Percentiles rank a stretch among this genome's conserved stretches.
Evolutionary conservation across 2,329 filamentous ascomycete genomes (phyloP).

Genomic region (Aspergillus niger): DNA sequence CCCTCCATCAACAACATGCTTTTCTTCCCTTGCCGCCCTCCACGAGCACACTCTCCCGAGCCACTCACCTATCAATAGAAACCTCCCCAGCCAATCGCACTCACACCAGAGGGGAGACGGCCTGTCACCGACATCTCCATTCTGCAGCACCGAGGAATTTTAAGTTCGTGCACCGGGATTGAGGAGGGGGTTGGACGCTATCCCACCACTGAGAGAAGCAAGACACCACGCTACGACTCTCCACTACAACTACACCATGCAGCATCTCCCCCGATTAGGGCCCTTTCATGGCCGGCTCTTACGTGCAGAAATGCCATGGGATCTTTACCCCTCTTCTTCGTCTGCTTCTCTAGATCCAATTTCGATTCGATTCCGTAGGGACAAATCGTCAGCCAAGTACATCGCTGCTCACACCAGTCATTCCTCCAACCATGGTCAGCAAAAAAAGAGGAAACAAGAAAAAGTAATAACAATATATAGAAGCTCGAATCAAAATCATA

Average conservation of each 20-base stretch:
- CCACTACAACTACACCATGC: background rate
- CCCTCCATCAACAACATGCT: background rate
- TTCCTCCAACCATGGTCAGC: background rate
- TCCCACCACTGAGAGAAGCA: background rate
- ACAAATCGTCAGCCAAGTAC: slow-evolving; percentile 2
- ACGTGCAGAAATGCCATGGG: background rate
- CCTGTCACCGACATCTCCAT: background rate
- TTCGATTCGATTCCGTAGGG: background rate
- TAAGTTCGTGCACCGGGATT: background rate
- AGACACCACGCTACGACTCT: background rate
- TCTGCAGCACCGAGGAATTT: slow-evolving; percentile 2
- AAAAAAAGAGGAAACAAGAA: background rate
- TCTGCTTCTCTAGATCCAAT: background rate
- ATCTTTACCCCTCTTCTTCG: background rate
- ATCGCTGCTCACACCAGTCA: background rate
- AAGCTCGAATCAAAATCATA: slow-evolving; percentile 11
- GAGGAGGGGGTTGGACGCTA: background rate
- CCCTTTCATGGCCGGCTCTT: background rate
- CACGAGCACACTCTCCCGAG: background rate
- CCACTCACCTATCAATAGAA: background rate
- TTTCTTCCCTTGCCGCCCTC: slow-evolving; percentile 5
- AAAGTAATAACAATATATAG: slow-evolving; percentile 7
- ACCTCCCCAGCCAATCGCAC: background rate
- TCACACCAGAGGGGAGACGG: background rate
- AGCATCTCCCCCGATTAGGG: background rate